Conservation (phyloP, 2,329 filamentous ascomycete species). For the Phaeomoniella chlamydospora region DNA sequence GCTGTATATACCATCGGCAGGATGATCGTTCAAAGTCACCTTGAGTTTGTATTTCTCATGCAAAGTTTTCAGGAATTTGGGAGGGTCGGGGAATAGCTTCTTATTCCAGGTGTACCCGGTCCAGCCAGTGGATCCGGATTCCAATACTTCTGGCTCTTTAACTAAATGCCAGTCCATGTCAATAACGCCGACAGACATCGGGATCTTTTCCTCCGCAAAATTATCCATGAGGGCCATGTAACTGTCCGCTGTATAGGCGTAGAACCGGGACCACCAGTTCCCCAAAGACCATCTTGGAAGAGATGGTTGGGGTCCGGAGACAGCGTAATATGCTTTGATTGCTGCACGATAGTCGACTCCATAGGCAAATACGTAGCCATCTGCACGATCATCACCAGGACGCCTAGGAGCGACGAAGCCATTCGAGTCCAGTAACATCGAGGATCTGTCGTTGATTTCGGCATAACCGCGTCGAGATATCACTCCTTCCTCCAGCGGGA, state of each 20-base stretch:
- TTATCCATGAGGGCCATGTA: slow-evolving; percentile 44
- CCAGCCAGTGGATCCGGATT: slow-evolving; percentile 40
- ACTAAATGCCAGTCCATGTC: slow-evolving; percentile 57
- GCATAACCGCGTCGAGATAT: slow-evolving; percentile 37
- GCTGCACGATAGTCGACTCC: slow-evolving; percentile 41
- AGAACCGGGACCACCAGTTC: slow-evolving; percentile 54
- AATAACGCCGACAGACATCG: slow-evolving; percentile 44
- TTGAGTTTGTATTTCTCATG: slow-evolving; percentile 35
- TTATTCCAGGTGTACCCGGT: slow-evolving; percentile 51
- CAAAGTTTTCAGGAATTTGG: slow-evolving; percentile 34
- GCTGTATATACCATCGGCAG: slow-evolving; percentile 40
- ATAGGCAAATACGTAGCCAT: slow-evolving; percentile 47
- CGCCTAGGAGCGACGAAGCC: slow-evolving; percentile 35
- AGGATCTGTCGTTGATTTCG: slow-evolving; percentile 37
- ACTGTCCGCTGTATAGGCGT: slow-evolving; percentile 40
- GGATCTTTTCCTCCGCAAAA: slow-evolving; percentile 36
- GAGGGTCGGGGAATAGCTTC: slow-evolving; percentile 41
- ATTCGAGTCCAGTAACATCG: slow-evolving; percentile 38
- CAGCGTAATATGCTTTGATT: slow-evolving; percentile 37
- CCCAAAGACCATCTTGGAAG: slow-evolving; percentile 45
- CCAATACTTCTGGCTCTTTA: slow-evolving; percentile 25
- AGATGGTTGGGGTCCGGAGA: slow-evolving; percentile 41
- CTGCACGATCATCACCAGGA: slow-evolving; percentile 25
- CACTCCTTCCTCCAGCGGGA: slow-evolving; percentile 35
- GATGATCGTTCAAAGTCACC: slow-evolving; percentile 47